phyloP scores from a whole-genome alignment of 106 monocot species.

The Dendrobium officinale region DNA sequence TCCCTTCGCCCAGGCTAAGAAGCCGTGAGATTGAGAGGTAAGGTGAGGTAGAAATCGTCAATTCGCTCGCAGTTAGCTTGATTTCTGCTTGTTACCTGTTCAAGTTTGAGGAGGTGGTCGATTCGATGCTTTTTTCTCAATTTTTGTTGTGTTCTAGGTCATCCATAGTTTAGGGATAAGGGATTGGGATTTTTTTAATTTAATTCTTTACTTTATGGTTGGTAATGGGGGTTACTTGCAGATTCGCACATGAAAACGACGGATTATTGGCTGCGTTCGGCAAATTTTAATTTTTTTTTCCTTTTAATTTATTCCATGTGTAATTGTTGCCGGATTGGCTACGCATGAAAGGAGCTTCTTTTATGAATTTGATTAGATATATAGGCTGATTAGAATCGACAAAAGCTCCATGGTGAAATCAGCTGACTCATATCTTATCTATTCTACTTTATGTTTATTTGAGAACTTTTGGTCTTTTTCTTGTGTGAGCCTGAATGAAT shows the following conservation, averaged over 20 bases:
- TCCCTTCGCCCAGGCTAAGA: not conserved
- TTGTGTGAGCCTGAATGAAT: not conserved
- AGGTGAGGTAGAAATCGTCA: not conserved
- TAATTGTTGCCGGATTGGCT: not conserved
- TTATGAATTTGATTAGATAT: not conserved
- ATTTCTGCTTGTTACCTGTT: not conserved
- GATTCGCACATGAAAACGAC: not conserved
- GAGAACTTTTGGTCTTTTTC: not conserved
- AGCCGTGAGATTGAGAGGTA: not conserved
- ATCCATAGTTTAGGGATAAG: not conserved
- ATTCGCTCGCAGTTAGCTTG: not conserved
- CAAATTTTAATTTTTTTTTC: not conserved
- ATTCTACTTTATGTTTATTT: not conserved
- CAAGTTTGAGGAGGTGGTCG: not conserved
- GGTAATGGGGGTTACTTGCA: no score
- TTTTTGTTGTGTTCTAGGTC: not conserved
- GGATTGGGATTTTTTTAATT: not conserved
- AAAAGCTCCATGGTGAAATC: no score
- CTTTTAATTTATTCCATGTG: not conserved
- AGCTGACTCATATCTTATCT: not conserved
- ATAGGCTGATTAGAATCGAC: not conserved
- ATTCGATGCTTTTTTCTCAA: not conserved
- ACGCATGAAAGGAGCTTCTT: not conserved
- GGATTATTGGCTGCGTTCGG: not conserved
- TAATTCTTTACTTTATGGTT: not conserved